Evolutionary conservation across 2,329 filamentous ascomycete species (phyloP), one percentile per base, ranked within the genome.

Genomic region (Sporothrix humicola): DNA sequence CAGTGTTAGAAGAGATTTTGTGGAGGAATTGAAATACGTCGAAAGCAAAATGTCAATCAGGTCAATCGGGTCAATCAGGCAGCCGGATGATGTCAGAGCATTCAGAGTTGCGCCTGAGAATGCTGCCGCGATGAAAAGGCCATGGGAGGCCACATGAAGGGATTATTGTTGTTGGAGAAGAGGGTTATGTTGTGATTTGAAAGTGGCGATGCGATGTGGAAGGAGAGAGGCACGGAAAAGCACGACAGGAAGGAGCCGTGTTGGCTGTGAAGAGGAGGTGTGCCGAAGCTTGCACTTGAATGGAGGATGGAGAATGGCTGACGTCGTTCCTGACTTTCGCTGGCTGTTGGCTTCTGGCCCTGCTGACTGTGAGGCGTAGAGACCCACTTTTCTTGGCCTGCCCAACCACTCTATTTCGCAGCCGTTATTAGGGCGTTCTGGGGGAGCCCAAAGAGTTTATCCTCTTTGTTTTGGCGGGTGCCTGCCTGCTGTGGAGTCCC

Each of bases 101-200:
- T 65, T 72, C 69, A 63, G 46, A 63, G 69, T 23, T 71, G 42
- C 69, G 44, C 42, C 54, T 42, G 42, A 50, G 54, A 71, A 71
- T 46, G 54, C 54, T 20, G 42, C 54, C 13, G 31, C 37, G 15
- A 9, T 2, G 54, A 37, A 50, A 63, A 7, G 56, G 44, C 69
- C 69, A 61, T 71, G 69, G 42, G 54, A 52, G 69, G 69, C 56
- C 56, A 52, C 69, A 71, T 71, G 69, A 46, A 31, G n/a, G 44
- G 26, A 23, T n/a, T 15, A 8, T 23, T 31, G 61, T n/a, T 13
- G 13, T 37, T 58, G n/a, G 46, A 13, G 17, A 54, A 5, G 17
- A 23, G 31, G 37, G 54, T 58, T 12, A 5, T 7, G 15, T 31
- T 31, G 26, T 37, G 13, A 37, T 31, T 61, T 23, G 56, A 37